Base-by-base conservation (phyloP, 306 rosid species). In the Castanea sativa region DNA sequence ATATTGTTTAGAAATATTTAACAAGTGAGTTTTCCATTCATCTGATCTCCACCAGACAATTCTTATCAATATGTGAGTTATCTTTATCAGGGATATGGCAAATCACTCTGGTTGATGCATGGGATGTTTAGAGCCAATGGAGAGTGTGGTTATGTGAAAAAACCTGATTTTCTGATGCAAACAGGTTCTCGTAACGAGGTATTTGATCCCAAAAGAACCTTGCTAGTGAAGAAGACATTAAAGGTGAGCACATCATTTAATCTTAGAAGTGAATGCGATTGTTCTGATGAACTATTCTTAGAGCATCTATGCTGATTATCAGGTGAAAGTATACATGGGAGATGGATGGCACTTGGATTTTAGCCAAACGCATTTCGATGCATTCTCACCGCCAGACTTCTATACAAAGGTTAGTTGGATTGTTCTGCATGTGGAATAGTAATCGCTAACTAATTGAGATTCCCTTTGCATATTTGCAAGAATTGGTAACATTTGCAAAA, bases 121-220 rank as follows among this genome's bases (percentile, higher is more conserved):
- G 98, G 97, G 77, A 92, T 94, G 98, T 94, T 92, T 80, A 90
- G 89, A 88, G 89, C 90, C 65, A 94, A 94, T 79, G 98, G 98
- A 69, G 95, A 88, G 59, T 89, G 97, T 82, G 98, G 97, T 78
- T 92, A 92, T 80, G 85, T 94, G 82, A 92, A 88, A 75, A 92
- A 90, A 51, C 97, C 97, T 13, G 86, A 75, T 5, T 87, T 88
- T 81, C 90, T 94, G 53, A 29, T 92, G 84, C 80, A 25, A 7
- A 86, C 52, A 57, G 86, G 83, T 76, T 73, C 91, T 30, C 2
- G 59, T 18, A 41, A 68, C 63, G 94, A 89, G 75, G 81, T 84
- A 41, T 92, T 92, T 69, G 90, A 94, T 84, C 98, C 98, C 25
- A 82, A 77, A 87, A 85, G 55, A 87, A 5, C 79, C 52, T 59